Base-by-base conservation (phyloP, 2,329 filamentous ascomycete genomes). In the Blumeria graminis region DNA sequence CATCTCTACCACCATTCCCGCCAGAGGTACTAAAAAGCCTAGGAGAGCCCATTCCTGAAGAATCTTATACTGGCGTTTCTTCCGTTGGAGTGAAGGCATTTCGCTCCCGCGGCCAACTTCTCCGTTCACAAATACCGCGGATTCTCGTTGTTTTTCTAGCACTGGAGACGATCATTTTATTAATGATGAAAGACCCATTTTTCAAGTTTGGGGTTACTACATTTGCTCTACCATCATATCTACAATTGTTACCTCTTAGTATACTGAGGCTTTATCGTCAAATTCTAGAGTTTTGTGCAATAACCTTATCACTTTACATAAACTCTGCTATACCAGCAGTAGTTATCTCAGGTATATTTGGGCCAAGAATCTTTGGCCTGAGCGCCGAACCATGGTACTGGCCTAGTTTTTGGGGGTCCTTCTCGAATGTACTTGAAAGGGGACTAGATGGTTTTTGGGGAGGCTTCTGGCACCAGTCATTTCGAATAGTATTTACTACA, bases 401-500 rank as follows among this genome's bases (percentile, higher is more conserved):
- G 63, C 71, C 76, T 0, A 71, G 74, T 14, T 67, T 69, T 10
- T 83, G 75, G 68, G 78, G 78, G 0, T 71, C 71, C 22, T 70
- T 75, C 56, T 62, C 63, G 0, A 68, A 71, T 32, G 72, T 89
- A 1, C 68, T 81, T 10, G 77, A 87, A 59, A 72, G 78, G 57
- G 89, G 90, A 0, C 71, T 95, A 1, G 75, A 77, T 0, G 89
- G 88, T 0, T 84, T 82, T 69, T 96, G 89, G 90, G 81, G 84
- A 48, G 74, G 72, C 22, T 90, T 80, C 75, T 95, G 90, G 90
- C 90, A 96, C 67, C 89, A 95, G 68, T 81, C 82, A 1, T 93
- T 94, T 69, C 82, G 88, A 0, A 75, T 80, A 56, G 79, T 77
- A 1, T 88, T 90, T 64, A 69, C 76, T 39, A 75, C 79, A 3